These are phyloP conservation scores for Dionaea muscipula DNA, from an alignment of 179 eudicot species.

Conservation along the genomic window DNA sequence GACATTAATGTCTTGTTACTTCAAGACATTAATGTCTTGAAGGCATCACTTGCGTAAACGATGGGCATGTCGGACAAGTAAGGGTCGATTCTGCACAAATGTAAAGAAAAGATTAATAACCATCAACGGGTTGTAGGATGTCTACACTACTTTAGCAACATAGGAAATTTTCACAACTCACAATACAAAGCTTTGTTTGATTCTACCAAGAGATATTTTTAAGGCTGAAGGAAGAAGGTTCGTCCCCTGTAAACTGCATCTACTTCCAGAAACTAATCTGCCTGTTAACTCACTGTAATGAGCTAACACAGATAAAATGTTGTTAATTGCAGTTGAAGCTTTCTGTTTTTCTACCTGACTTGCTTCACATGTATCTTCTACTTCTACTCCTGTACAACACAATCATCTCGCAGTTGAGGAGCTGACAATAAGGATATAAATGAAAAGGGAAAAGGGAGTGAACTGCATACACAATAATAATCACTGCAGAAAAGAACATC, in stretches of 20 bases:
- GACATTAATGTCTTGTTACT: too few species aligned
- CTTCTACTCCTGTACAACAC: constrained; percentile 37
- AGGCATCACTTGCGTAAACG: constrained; percentile 78
- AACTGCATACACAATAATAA: background rate
- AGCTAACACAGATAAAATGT: constrained; percentile 63
- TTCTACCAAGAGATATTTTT: constrained; percentile 86
- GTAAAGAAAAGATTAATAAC: constrained; percentile 2
- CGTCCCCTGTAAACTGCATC: constrained; percentile 37
- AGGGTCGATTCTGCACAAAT: constrained; percentile 54
- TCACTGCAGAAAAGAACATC: background rate
- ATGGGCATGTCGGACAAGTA: constrained; percentile 55
- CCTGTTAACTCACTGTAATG: constrained; percentile 63
- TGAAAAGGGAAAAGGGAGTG: background rate
- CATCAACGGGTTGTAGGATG: constrained; percentile 5
- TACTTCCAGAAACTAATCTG: constrained; percentile 43
- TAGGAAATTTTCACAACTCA: constrained; percentile 43
- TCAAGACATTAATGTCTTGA: constrained; percentile 54
- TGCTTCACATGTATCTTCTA: constrained; percentile 54
- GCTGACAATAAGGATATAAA: background rate
- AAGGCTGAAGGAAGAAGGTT: constrained; percentile 43
- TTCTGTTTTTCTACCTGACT: constrained; percentile 61
- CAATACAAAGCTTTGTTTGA: constrained; percentile 97
- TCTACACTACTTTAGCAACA: constrained; percentile 12
- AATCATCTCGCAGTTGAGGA: constrained; percentile 13
- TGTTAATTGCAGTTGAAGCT: constrained; percentile 44